Evolutionary conservation across 139 green algal genomes (phyloP), one percentile per base, ranked within the genome.

Genomic region (Tetraselmis striata): DNA sequence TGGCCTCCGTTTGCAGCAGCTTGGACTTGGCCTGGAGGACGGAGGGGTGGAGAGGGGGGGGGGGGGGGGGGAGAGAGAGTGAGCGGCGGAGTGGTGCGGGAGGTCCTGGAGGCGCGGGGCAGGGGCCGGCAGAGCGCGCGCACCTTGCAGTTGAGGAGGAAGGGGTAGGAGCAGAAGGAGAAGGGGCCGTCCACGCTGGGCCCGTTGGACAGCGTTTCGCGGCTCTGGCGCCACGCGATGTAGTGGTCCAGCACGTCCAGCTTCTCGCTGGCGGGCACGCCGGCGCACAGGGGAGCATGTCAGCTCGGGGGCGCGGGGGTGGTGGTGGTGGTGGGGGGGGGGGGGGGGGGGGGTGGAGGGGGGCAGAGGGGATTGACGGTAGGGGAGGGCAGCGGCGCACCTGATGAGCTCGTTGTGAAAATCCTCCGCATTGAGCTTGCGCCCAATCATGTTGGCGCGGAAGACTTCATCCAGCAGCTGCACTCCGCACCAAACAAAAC

Each of bases 361-460:
- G n/a, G n/a, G n/a, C n/a, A n/a, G n/a, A n/a, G n/a, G n/a, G n/a
- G n/a, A n/a, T n/a, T n/a, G n/a, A n/a, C n/a, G n/a, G n/a, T n/a
- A n/a, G n/a, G n/a, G n/a, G n/a, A n/a, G n/a, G n/a, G n/a, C n/a
- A n/a, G n/a, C 23, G 29, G 0, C 79, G 2, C 67, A 89, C 77
- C 87, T 94, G 80, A 98, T 97, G 78, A 98, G 92, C 84, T 93
- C 82, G 85, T 98, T 98, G 90, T 98, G 97, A 86, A 98, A 97
- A 28, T 89, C 91, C 32, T 97, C 94, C 25, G 94, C 91, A 0
- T 90, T 93, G 80, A 98, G 90, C 31, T 86, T 84, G 1, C 90
- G 81, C 28, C 89, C 89, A 1, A 96, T 77, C 81, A 93, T 85
- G 84, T 95, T 96, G 80, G 93, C 91, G 45, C 45, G 45, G 45